Evolutionary conservation across 305 asterid species (phyloP).

Genomic region (Solanum hybrid): DNA sequence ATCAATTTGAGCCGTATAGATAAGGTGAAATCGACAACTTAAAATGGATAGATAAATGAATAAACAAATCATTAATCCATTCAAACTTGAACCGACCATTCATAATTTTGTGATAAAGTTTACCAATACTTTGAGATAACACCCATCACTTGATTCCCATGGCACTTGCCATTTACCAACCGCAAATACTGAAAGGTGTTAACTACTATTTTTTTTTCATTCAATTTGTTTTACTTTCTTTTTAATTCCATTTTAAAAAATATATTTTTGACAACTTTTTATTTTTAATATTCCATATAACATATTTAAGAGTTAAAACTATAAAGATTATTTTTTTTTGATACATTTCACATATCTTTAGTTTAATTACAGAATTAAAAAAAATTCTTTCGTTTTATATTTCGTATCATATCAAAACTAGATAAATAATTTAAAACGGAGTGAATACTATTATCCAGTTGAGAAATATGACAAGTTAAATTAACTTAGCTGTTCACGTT

Average conservation of each 20-base stretch:
- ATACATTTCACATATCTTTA: not conserved
- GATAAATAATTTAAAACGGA: not conserved
- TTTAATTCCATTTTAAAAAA: too few species aligned
- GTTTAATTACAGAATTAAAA: not conserved
- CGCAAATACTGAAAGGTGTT: not conserved
- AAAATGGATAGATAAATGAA: not conserved
- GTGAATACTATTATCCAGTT: not conserved
- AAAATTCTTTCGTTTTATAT: not conserved
- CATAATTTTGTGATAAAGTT: not conserved
- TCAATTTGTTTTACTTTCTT: not conserved
- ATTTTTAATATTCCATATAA: not conserved
- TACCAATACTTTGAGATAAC: not conserved
- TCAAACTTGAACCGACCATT: not conserved
- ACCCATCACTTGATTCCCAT: not conserved
- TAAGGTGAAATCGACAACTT: not conserved
- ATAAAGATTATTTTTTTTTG: not conserved
- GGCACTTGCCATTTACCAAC: not conserved
- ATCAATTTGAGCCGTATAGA: not conserved
- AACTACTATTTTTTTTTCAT: too few species aligned
- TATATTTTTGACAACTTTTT: not conserved
- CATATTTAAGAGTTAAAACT: not conserved
- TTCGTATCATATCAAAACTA: not conserved
- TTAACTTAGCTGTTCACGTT: not conserved
- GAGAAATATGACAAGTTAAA: not conserved
- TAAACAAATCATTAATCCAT: not conserved